Conservation (phyloP, 208 protist species). For the Naegleria fowleri region DNA sequence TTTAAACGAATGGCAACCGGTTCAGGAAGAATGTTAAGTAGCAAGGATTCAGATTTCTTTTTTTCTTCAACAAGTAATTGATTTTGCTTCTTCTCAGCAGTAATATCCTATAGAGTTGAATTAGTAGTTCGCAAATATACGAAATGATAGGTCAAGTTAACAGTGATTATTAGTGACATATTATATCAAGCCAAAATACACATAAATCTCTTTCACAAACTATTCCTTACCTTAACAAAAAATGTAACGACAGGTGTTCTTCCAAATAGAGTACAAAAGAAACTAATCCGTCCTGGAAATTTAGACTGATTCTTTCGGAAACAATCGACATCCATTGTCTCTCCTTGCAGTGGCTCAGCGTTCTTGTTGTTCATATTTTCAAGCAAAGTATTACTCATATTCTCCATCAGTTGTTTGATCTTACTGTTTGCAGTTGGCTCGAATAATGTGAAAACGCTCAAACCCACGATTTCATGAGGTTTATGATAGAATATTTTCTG, state of each 20-base stretch:
- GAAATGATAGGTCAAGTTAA: too few relatives aligned
- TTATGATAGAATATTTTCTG: not conserved
- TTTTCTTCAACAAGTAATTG: not conserved
- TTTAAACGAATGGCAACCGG: not conserved
- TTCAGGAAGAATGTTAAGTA: constrained; percentile 35
- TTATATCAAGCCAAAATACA: too few relatives aligned
- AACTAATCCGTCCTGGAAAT: not conserved
- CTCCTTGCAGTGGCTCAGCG: not conserved
- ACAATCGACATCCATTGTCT: not conserved
- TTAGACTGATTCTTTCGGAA: not conserved
- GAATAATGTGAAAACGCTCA: not conserved
- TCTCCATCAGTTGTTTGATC: not conserved
- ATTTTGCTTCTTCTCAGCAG: constrained; percentile 9
- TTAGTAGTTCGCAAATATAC: too few relatives aligned
- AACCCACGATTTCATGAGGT: not conserved
- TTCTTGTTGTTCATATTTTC: not conserved
- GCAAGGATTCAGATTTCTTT: constrained; percentile 18
- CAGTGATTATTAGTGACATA: too few relatives aligned
- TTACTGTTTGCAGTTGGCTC: not conserved
- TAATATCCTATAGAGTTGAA: not conserved
- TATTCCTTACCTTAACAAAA: not conserved
- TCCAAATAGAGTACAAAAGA: not conserved
- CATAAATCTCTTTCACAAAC: too few relatives aligned
- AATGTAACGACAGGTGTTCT: not conserved
- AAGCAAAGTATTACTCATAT: not conserved